Base-by-base conservation (phyloP, 495 filamentous ascomycete genomes). In the Entonaema liquescens region DNA sequence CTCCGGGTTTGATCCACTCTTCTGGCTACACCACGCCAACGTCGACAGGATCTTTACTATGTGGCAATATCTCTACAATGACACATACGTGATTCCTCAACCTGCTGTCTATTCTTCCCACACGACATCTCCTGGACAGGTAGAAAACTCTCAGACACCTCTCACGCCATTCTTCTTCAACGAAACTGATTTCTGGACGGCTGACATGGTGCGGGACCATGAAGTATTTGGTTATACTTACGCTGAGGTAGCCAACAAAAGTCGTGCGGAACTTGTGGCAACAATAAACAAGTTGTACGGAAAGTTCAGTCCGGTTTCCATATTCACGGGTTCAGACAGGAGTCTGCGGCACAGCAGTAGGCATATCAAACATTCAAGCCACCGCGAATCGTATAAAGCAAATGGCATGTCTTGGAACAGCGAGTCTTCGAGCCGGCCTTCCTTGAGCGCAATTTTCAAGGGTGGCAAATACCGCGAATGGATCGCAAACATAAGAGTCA, bases 1-100 rank as follows among this genome's bases (percentile, higher is more conserved):
- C 67, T 88, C 92, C 4, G 86, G 87, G 15, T 93, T 91, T 68
- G 92, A 93, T 72, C 91, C 92, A 0, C 81, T 91, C 40, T 94
- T 94, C 79, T 91, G 87, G 77, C 79, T 93, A 3, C 91, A 93
- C 57, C 83, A 86, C 60, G 77, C 82, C 40, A 90, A 87, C 66
- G 83, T 93, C 17, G 92, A 94, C 71, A 84, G 92, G 3, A 76
- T 88, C 50, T 88, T 90, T 68, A 86, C 91, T 6, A 86, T 93
- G 54, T 94, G 91, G 90, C 91, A 94, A 77, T 81, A 83, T 0
- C 70, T 92, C 12, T 83, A 93, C 65, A 89, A 89, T 3, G 72
- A 86, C 2, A 80, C 82, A 55, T 88, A 83, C 64, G 83, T 92
- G 3, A 74, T 79, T 11, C 82, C 89, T 7, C 74, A 83, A 25